phyloP scores from a whole-genome alignment of 129 eudicot species.

The Centaurea solstitialis region DNA sequence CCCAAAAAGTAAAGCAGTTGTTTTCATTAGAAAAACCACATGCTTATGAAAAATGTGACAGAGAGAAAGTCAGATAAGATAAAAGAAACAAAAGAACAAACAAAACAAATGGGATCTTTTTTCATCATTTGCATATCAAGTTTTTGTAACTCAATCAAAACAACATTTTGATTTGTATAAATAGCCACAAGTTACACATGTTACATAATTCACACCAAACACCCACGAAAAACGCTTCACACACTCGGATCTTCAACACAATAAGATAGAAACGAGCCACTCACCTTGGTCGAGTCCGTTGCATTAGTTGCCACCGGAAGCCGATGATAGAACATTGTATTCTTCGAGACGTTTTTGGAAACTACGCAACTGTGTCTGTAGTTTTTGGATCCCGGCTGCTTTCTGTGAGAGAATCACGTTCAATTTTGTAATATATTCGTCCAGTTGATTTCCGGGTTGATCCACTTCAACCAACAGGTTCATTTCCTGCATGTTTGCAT shows the following conservation, averaged over 20 bases:
- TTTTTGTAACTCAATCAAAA: conserved; percentile 7
- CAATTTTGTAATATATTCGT: conserved; percentile 58
- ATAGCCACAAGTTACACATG: conserved; percentile 18
- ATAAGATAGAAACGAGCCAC: conserved; percentile 5
- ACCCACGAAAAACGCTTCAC: conserved; percentile 5
- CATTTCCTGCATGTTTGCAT: conserved; percentile 52
- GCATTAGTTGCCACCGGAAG: conserved; percentile 38
- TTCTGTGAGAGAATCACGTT: conserved; percentile 57
- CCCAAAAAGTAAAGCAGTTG: not conserved
- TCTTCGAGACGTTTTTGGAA: conserved; percentile 51
- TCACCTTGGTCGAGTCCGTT: not conserved
- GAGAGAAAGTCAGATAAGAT: not conserved
- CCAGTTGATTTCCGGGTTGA: conserved; percentile 66
- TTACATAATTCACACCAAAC: conserved; percentile 24
- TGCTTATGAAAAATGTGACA: not conserved
- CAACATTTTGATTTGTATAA: conserved; percentile 22
- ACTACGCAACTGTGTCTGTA: conserved; percentile 42
- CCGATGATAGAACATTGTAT: conserved; percentile 40
- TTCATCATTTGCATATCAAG: not conserved
- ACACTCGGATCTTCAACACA: conserved; percentile 16
- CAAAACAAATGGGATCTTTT: not conserved
- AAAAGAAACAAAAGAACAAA: not conserved
- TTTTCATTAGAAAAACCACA: not conserved
- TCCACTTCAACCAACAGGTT: conserved; percentile 62
- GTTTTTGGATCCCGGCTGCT: conserved; percentile 51